These are phyloP conservation scores for Moringa oleifera DNA, from an alignment of 345 rosid species.

Conservation along the genomic window DNA sequence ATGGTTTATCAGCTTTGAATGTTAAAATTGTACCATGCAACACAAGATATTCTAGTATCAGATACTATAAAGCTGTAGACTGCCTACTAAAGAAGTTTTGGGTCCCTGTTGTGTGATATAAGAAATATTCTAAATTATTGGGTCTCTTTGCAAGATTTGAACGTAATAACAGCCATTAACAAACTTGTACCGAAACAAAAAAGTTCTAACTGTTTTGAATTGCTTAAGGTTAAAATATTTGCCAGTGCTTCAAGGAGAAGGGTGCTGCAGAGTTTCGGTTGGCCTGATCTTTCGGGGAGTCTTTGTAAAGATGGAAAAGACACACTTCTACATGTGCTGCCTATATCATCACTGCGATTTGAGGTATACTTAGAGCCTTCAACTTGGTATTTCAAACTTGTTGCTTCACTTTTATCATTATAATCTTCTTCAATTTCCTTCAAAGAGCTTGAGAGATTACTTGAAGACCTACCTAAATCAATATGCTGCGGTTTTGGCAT, in stretches of 20 bases:
- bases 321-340: conserved; percentile 67
- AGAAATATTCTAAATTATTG: not conserved
- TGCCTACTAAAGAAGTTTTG: not conserved
- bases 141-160: not conserved
- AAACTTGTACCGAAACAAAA: not conserved
- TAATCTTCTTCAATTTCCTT: conserved; percentile 1
- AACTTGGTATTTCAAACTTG: not conserved
- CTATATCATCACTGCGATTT: conserved; percentile 54
- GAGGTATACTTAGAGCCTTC: conserved; percentile 40
- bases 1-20: not conserved
- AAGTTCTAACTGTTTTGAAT: not conserved
- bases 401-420: conserved; percentile 1
- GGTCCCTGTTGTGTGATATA: not conserved
- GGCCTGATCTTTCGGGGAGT: conserved; percentile 58
- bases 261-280: conserved; percentile 55
- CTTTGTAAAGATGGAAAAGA: conserved; percentile 56
- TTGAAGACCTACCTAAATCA: conserved; percentile 38
- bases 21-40: no score
- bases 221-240: conserved; percentile 50
- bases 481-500: conserved; percentile 55
- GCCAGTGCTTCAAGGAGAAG: conserved; percentile 60
- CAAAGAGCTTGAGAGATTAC: conserved; percentile 50
- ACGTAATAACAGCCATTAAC: no score
- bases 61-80: not conserved
- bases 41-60: no score